phyloP scores from a whole-genome alignment of 805 yeast genomes.

The Candida nitratophila region DNA sequence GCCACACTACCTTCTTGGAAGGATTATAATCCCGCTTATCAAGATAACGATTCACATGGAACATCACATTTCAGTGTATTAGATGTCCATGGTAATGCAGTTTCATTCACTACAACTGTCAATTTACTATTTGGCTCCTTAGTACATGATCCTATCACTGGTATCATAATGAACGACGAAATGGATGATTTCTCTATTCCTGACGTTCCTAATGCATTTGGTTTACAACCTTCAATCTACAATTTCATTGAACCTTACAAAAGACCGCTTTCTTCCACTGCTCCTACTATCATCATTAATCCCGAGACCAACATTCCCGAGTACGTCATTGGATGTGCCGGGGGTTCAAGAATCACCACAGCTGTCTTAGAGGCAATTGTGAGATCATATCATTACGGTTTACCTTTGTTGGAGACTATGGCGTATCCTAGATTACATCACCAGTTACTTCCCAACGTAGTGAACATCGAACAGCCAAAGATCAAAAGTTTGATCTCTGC shows the following conservation, averaged over 20 bases:
- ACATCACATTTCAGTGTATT: constrained; percentile 82
- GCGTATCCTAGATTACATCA: constrained; percentile 85
- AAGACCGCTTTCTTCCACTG: constrained; percentile 79
- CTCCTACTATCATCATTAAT: constrained; percentile 62
- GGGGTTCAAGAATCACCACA: constrained; percentile 84
- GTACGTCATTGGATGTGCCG: constrained; percentile 84
- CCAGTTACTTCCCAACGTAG: constrained; percentile 71
- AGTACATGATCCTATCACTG: constrained; percentile 76
- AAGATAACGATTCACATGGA: constrained; percentile 77
- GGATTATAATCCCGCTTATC: constrained; percentile 74
- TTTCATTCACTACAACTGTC: constrained; percentile 82
- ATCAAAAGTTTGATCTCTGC: constrained; percentile 30
- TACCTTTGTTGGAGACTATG: constrained; percentile 59
- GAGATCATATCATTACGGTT: constrained; percentile 49
- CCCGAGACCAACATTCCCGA: constrained; percentile 41
- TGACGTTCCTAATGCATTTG: constrained; percentile 63
- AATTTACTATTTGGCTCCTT: constrained; percentile 78
- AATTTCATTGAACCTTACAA: constrained; percentile 71
- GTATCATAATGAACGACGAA: constrained; percentile 77
- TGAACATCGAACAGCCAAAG: constrained; percentile 53
- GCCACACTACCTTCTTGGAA: constrained; percentile 59
- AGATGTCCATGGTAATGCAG: constrained; percentile 70
- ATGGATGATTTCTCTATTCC: constrained; percentile 94
- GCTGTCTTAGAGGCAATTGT: constrained; percentile 77
- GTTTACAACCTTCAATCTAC: constrained; percentile 70